phyloP scores from a whole-genome alignment of 495 filamentous ascomycete genomes.

The Xylaria castorea region DNA sequence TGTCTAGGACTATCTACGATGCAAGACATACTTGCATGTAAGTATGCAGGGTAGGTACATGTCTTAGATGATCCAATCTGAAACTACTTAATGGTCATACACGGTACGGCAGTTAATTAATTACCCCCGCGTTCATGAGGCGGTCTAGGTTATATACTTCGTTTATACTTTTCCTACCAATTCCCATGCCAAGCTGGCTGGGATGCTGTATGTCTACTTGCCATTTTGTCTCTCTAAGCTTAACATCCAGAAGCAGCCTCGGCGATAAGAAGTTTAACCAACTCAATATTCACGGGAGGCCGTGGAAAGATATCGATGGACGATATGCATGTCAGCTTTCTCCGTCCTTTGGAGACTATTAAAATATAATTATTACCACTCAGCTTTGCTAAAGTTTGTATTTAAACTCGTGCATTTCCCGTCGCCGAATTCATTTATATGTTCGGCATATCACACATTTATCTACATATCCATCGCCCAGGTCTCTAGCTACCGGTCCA shows the following conservation, averaged over 20 bases:
- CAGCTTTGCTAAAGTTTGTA: background rate
- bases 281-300: background rate
- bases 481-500: background rate
- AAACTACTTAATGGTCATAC: slow-evolving; percentile 2
- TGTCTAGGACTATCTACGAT: background rate
- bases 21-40: background rate
- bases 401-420: background rate
- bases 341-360: background rate
- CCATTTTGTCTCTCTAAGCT: background rate
- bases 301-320: background rate
- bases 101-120: background rate
- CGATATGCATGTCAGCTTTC: background rate
- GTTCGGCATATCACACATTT: background rate
- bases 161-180: background rate
- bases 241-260: background rate
- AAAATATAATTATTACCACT: background rate
- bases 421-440: background rate
- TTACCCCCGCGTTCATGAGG: background rate
- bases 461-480: background rate
- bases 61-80: background rate
- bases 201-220: background rate
- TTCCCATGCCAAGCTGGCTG: too few species aligned
- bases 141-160: background rate
- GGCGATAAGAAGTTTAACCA: background rate
- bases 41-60: background rate